Base-by-base conservation (phyloP, 306 rosid genomes). In the Pyrus pyrifolia region DNA sequence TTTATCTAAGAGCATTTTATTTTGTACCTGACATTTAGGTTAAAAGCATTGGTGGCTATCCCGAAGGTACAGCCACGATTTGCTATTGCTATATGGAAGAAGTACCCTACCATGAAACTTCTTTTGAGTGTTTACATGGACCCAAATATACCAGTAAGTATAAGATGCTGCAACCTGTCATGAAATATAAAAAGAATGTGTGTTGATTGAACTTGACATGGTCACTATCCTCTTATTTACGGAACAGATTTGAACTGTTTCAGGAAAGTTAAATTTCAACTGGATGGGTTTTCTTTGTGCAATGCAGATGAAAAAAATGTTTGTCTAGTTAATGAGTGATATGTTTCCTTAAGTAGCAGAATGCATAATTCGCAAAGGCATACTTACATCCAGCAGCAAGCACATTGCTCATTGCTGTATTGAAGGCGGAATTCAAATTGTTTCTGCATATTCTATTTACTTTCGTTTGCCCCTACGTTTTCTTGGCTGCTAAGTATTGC, bases 51-150 rank as follows among this genome's bases (percentile, higher is more conserved):
- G 91, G 92, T 94, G 44, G 91, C 97, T 46, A 90, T 94, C 64
- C 98, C 98, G 3, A 95, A 92, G 91, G 97, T 92, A 33, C 98
- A 95, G 78, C 97, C 98, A 38, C 96, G 97, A 70, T 92, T 85
- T 81, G 97, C 98, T 19, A 44, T 92, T 68, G 92, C 98, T 53
- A 92, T 95, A 78, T 78, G 93, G 92, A 92, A 92, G 90, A 92
- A 88, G 68, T 95, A 95, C 76, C 96, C 96, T 23, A 92, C 96
- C 73, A 89, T 92, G 98, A 95, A 89, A 84, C 88, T 93, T 38
- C 89, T 95, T 76, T 83, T 91, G 81, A 89, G 82, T 75, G 91
- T 83, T 40, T 93, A 93, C 83, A 91, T 93, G 98, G 92, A 93
- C 77, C 88, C 89, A 29, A 78, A 66, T 81, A 84, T 81, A 90